A percentile compares a stretch with the other conserved stretches of the same genome.
Conservation (phyloP, 2,329 filamentous ascomycete species). For the Dryadomyces sulphureus region DNA sequence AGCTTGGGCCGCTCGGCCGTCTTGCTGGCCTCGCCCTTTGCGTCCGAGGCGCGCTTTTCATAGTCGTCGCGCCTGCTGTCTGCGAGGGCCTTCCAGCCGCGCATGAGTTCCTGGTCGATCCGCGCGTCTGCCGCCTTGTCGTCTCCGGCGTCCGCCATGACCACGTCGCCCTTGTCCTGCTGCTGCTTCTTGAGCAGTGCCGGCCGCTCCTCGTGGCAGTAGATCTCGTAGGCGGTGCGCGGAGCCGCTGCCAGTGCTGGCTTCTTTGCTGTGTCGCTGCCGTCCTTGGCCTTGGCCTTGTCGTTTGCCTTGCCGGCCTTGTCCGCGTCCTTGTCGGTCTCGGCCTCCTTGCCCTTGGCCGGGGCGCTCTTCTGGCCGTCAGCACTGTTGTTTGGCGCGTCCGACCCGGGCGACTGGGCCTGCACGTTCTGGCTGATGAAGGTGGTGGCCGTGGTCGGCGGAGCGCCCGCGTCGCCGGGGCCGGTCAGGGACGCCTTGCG, state of each 20-base stretch:
- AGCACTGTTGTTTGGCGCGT: constrained; percentile 35
- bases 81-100: constrained; percentile 38
- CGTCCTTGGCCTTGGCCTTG: background rate
- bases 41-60: constrained; percentile 25
- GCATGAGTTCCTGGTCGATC: constrained; percentile 40
- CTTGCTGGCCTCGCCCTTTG: constrained; percentile 26
- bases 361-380: constrained; percentile 11
- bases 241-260: constrained; percentile 17
- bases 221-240: constrained; percentile 38
- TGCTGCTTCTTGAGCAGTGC: constrained; percentile 23
- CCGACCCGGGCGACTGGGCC: constrained; percentile 33
- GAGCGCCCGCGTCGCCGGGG: constrained; percentile 24
- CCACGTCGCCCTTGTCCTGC: constrained; percentile 21
- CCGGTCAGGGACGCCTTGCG: constrained; percentile 40
- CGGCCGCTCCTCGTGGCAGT: constrained; percentile 34
- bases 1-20: constrained; percentile 7
- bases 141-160: constrained; percentile 15
- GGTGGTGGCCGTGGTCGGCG: constrained; percentile 22
- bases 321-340: constrained; percentile 15
- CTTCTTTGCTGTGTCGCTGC: constrained; percentile 1
- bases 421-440: constrained; percentile 32
- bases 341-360: constrained; percentile 18
- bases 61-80: constrained; percentile 34
- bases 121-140: constrained; percentile 11
- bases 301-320: background rate